A percentile compares a stretch with the other conserved stretches of the same genome.
Evolutionary conservation across 805 yeast genomes (phyloP).

Genomic region (Teunomyces tritomae): DNA sequence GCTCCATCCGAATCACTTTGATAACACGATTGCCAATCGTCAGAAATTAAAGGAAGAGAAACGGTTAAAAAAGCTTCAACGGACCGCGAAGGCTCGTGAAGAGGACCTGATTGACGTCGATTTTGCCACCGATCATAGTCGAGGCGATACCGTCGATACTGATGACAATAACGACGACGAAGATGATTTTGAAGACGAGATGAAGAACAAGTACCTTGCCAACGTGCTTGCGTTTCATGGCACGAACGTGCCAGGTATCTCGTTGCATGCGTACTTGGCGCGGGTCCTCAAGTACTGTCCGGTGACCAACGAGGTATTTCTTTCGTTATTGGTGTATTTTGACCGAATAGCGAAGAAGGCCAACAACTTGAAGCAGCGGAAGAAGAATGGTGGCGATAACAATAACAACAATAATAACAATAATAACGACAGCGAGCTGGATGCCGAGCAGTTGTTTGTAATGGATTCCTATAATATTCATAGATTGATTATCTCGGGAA

Average conservation of each 20-base stretch:
- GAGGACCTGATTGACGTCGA: conserved; percentile 11
- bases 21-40: conserved; percentile 41
- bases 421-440: conserved; percentile 5
- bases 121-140: conserved; percentile 11
- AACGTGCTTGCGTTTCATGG: conserved; percentile 91
- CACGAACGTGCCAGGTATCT: conserved; percentile 92
- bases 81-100: conserved; percentile 8
- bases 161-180: conserved; percentile 21
- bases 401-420: too few relatives aligned
- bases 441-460: conserved; percentile 66
- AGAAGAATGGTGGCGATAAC: conserved; percentile 17
- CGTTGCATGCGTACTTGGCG: conserved; percentile 81
- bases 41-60: conserved; percentile 37
- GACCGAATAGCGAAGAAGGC: conserved; percentile 90
- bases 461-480: conserved; percentile 97
- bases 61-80: conserved; percentile 24
- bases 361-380: conserved; percentile 41
- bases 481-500: conserved; percentile 87
- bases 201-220: conserved; percentile 53
- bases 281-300: conserved; percentile 96
- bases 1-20: conserved; percentile 66
- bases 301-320: conserved; percentile 94
- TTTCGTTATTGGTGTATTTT: conserved; percentile 86
- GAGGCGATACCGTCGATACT: conserved; percentile 16
- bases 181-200: conserved; percentile 41